These are phyloP conservation scores for Phytophthora pisi DNA, from an alignment of 352 stramenopile species.

Conservation along the genomic window DNA sequence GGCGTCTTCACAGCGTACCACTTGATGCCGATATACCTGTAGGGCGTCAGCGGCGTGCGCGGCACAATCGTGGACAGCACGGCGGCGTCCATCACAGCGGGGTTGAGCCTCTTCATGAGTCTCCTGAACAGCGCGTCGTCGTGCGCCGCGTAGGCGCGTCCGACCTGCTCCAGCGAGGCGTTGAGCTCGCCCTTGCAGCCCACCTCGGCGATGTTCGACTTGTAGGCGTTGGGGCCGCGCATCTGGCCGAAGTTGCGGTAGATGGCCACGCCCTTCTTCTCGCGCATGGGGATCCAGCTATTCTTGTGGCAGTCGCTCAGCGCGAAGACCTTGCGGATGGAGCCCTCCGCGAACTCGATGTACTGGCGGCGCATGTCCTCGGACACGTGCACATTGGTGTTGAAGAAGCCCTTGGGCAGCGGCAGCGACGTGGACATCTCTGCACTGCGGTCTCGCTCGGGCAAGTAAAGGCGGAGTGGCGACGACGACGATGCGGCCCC, in stretches of 20 bases:
- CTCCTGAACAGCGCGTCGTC: constrained; percentile 78
- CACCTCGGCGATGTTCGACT: constrained; percentile 83
- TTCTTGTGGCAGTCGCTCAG: constrained; percentile 83
- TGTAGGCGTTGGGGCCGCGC: constrained; percentile 61
- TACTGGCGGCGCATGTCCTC: constrained; percentile 79
- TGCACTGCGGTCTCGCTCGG: constrained; percentile 1
- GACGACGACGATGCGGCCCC: constrained; percentile 15
- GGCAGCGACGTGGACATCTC: constrained; percentile 66
- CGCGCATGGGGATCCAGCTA: constrained; percentile 83
- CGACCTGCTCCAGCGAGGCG: constrained; percentile 77
- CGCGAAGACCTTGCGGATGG: constrained; percentile 84
- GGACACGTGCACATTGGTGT: constrained; percentile 63
- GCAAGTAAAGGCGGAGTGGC: constrained; percentile 26
- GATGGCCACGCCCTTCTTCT: constrained; percentile 84
- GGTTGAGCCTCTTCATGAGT: constrained; percentile 86
- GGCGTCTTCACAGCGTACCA: constrained; percentile 88
- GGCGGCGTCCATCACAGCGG: constrained; percentile 72
- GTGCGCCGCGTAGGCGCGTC: constrained; percentile 76
- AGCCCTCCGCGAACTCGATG: constrained; percentile 81
- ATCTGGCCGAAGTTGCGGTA: constrained; percentile 80
- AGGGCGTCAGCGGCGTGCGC: constrained; percentile 68
- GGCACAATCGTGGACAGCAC: constrained; percentile 83
- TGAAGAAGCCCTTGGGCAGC: constrained; percentile 80
- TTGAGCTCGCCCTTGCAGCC: constrained; percentile 70
- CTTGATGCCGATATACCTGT: constrained; percentile 88